Conservation (phyloP, 352 stramenopile genomes). For the Globisporangium paroecandrum region DNA sequence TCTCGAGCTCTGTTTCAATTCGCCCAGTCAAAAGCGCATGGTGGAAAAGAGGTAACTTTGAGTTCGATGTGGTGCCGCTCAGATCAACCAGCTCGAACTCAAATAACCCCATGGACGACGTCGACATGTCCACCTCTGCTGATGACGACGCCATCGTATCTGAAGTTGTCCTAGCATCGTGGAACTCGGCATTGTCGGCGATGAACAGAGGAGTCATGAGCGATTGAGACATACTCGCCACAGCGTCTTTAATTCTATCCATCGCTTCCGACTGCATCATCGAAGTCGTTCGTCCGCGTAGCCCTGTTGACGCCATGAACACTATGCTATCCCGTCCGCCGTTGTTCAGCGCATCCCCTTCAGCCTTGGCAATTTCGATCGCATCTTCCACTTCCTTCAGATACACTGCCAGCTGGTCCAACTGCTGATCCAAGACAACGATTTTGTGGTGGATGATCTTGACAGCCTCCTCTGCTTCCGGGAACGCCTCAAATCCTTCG, state of each 20-base stretch:
- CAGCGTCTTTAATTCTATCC: conserved; percentile 49
- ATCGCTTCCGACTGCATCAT: conserved; percentile 39
- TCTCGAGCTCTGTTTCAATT: conserved; percentile 75
- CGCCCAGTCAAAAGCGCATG: conserved; percentile 72
- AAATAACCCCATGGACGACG: conserved; percentile 59
- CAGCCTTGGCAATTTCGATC: conserved; percentile 62
- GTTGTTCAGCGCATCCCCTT: conserved; percentile 44
- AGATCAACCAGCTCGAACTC: conserved; percentile 86
- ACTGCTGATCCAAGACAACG: conserved; percentile 65
- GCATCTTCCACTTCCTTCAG: conserved; percentile 70
- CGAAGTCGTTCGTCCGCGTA: conserved; percentile 17
- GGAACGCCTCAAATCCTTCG: conserved; percentile 73
- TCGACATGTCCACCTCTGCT: conserved; percentile 51
- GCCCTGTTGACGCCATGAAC: conserved; percentile 35
- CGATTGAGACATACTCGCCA: conserved; percentile 75
- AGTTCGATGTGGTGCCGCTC: conserved; percentile 59
- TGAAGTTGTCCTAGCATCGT: conserved; percentile 59
- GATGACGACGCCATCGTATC: conserved; percentile 25
- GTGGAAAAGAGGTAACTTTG: conserved; percentile 63
- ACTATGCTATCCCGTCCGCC: conserved; percentile 56
- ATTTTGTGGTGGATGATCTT: conserved; percentile 85
- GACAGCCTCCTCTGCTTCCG: conserved; percentile 73
- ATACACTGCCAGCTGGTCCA: conserved; percentile 61
- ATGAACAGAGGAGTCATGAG: conserved; percentile 72
- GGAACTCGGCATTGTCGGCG: conserved; percentile 82